A percentile compares a stretch with the other conserved stretches of the same genome.
Evolutionary conservation across 495 filamentous ascomycete genomes (phyloP).

Genomic region (Acidiella bohemica): DNA sequence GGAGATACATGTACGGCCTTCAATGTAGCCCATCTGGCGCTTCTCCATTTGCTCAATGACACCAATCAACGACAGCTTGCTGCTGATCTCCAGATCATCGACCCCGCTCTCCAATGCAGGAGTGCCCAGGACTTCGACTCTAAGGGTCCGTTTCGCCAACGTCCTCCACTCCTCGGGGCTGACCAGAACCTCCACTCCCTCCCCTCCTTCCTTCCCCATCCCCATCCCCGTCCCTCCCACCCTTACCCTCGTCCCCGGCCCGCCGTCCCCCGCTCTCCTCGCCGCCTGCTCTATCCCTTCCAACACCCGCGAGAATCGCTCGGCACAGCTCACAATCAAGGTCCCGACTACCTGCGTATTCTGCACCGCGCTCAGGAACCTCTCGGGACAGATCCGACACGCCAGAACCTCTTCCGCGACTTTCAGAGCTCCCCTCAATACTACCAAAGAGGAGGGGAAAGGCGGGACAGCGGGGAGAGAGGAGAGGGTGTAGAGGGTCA

Average conservation of each 20-base stretch:
- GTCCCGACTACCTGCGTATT: slow-evolving; percentile 23
- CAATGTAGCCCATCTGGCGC: slow-evolving; percentile 12
- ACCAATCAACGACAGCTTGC: slow-evolving; percentile 10
- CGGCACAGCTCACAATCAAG: slow-evolving; percentile 22
- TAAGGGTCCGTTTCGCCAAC: slow-evolving; percentile 27
- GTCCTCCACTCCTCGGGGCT: slow-evolving; percentile 23
- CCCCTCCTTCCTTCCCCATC: slow-evolving; percentile 17
- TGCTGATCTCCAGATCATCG: too few species aligned
- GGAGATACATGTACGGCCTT: slow-evolving; percentile 6
- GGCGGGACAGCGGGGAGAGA: slow-evolving; percentile 8
- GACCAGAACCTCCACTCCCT: slow-evolving; percentile 27
- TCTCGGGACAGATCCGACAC: slow-evolving; percentile 25
- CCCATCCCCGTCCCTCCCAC: too few species aligned
- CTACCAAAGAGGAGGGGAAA: slow-evolving; percentile 24
- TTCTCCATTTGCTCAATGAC: slow-evolving; percentile 22
- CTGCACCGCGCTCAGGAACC: slow-evolving; percentile 23
- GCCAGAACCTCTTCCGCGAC: slow-evolving; percentile 20
- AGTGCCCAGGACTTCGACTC: slow-evolving; percentile 24
- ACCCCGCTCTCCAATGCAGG: slow-evolving; percentile 9
- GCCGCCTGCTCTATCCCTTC: slow-evolving; percentile 23
- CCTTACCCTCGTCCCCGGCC: too few species aligned
- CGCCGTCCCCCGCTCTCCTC: slow-evolving; percentile 24
- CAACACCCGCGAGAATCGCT: slow-evolving; percentile 24
- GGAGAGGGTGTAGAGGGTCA: slow-evolving; percentile 22
- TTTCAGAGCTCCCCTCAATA: slow-evolving; percentile 23